A percentile compares a stretch with the other conserved stretches of the same genome.
These are phyloP conservation scores for Coprinellus micaceus DNA, from an alignment of 768 basidiomycete genomes.

Conservation along the genomic window DNA sequence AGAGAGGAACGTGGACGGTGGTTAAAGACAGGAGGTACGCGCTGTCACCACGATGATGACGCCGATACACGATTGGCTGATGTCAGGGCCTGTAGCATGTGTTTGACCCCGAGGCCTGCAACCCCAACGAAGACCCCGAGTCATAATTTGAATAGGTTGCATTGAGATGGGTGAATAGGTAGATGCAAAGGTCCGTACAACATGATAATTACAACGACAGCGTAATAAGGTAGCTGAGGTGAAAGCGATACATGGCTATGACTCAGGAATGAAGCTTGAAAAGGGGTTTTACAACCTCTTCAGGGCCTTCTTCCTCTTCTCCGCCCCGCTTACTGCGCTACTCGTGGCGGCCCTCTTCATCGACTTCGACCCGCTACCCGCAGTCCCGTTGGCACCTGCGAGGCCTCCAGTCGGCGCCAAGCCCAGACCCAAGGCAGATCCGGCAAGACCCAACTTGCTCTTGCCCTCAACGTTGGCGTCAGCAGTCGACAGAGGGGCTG, in stretches of 20 bases:
- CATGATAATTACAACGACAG: no score
- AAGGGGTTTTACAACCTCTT: constrained; percentile 42
- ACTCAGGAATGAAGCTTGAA: neutral
- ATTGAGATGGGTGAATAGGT: no score
- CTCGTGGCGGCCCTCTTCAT: constrained; percentile 66
- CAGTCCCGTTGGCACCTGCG: constrained; percentile 20
- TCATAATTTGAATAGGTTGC: no score
- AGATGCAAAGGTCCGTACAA: no score
- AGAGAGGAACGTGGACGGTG: neutral
- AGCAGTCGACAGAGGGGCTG: constrained; percentile 66
- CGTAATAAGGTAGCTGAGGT: no score
- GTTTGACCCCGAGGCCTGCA: neutral
- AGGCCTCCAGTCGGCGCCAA: constrained; percentile 28
- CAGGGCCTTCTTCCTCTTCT: constrained; percentile 87
- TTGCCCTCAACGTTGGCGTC: constrained; percentile 57
- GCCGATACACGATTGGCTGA: neutral
- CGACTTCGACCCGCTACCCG: constrained; percentile 47
- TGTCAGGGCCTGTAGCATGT: neutral
- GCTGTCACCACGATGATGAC: neutral
- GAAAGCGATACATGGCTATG: no score
- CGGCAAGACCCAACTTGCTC: constrained; percentile 31
- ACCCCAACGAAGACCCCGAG: no score
- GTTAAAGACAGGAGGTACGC: neutral
- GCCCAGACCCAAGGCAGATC: constrained; percentile 30
- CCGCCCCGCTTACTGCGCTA: constrained; percentile 48